Conservation (phyloP, 352 stramenopile genomes). For the Globisporangium ultimum region DNA sequence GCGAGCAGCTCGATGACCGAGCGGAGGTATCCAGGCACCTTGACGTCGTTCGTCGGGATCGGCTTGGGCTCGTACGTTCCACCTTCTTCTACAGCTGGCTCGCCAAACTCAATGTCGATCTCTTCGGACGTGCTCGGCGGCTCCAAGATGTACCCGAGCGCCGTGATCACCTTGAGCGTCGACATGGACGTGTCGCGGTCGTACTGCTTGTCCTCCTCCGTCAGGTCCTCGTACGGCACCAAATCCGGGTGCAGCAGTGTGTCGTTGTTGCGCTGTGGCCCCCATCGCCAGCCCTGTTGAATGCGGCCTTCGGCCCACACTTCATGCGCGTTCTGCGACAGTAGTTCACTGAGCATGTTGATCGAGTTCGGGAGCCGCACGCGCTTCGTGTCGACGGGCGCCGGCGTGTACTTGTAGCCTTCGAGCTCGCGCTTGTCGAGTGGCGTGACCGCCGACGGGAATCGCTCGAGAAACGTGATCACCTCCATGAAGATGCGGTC, state of each 20-base stretch:
- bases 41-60: slow-evolving; percentile 61
- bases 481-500: slow-evolving; percentile 67
- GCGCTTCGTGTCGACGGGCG: slow-evolving; percentile 56
- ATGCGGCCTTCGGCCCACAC: slow-evolving; percentile 77
- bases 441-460: slow-evolving; percentile 55
- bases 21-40: slow-evolving; percentile 51
- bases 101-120: slow-evolving; percentile 62
- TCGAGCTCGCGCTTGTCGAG: slow-evolving; percentile 79
- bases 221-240: slow-evolving; percentile 67
- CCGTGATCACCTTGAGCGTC: slow-evolving; percentile 75
- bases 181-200: slow-evolving; percentile 77
- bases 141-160: slow-evolving; percentile 69
- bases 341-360: slow-evolving; percentile 54
- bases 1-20: slow-evolving; percentile 72
- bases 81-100: slow-evolving; percentile 32
- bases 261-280: slow-evolving; percentile 61
- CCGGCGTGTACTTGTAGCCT: slow-evolving; percentile 75
- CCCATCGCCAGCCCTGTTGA: slow-evolving; percentile 67
- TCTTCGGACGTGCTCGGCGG: slow-evolving; percentile 41
- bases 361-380: slow-evolving; percentile 65
- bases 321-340: slow-evolving; percentile 78
- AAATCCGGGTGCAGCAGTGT: slow-evolving; percentile 63
- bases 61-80: slow-evolving; percentile 61
- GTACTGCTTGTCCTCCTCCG: slow-evolving; percentile 78
- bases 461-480: slow-evolving; percentile 75